Percentiles rank a stretch among this genome's conserved stretches.
Evolutionary conservation across 164 flowering plant genomes (phyloP).

Genomic region (Dillenia turbinata): DNA sequence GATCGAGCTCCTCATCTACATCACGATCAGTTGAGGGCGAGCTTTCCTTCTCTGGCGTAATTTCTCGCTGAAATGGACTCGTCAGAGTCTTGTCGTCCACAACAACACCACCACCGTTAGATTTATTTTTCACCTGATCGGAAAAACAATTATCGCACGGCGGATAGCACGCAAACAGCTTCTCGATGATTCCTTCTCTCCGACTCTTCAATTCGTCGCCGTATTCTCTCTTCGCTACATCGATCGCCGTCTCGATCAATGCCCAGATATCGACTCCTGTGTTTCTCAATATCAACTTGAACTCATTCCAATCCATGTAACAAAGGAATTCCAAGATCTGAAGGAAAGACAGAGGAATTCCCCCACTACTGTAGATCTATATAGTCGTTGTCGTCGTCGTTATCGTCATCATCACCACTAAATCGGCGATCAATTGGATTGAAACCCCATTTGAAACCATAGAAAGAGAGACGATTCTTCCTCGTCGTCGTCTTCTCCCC

Average conservation of each 20-base stretch:
- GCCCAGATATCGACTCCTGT: conserved; percentile 75
- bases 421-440: too few species aligned
- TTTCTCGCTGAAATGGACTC: neutral
- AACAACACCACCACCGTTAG: conserved; percentile 7
- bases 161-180: conserved; percentile 36
- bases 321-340: too few species aligned
- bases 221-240: conserved; percentile 61
- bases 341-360: too few species aligned
- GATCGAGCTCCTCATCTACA: conserved; percentile 18
- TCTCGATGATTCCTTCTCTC: conserved; percentile 76
- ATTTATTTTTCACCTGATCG: conserved; percentile 3
- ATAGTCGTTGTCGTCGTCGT: too few species aligned
- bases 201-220: conserved; percentile 56
- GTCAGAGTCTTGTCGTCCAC: neutral
- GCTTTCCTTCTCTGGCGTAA: conserved; percentile 10
- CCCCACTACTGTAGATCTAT: too few species aligned
- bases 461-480: too few species aligned
- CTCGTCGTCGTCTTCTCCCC: too few species aligned
- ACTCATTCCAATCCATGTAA: conserved; percentile 79
- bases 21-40: conserved; percentile 28
- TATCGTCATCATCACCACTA: too few species aligned
- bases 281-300: conserved; percentile 52
- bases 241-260: conserved; percentile 74
- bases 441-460: too few species aligned
- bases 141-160: conserved; percentile 41